Conservation (phyloP, 805 yeast genomes). For the Alloascoidea africana region DNA sequence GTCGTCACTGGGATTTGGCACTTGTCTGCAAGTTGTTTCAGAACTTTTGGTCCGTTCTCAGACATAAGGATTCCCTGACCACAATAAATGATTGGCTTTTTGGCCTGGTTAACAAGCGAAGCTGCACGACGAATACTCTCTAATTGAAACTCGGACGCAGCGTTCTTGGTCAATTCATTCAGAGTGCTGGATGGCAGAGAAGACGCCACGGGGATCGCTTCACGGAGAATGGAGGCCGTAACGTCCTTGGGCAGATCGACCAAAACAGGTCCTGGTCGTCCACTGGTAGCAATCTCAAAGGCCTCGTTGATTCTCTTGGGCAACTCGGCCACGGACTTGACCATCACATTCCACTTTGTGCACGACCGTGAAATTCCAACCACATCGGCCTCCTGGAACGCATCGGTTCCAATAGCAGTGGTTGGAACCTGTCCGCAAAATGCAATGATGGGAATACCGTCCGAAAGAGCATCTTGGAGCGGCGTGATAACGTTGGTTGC, state of each 20-base stretch:
- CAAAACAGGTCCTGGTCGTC: conserved; percentile 97
- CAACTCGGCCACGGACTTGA: conserved; percentile 81
- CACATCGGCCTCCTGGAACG: conserved; percentile 98
- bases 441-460: conserved; percentile 94
- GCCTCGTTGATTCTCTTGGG: conserved; percentile 96
- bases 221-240: conserved; percentile 77
- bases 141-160: conserved; percentile 58
- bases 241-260: conserved; percentile 98
- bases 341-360: conserved; percentile 99
- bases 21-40: conserved; percentile 78
- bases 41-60: conserved; percentile 62
- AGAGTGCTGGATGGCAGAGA: conserved; percentile 68
- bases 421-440: conserved; percentile 98
- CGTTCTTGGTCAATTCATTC: conserved; percentile 51
- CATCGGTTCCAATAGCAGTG: conserved; percentile 91
- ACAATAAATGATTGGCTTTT: conserved; percentile 77
- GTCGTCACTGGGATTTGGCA: conserved; percentile 95
- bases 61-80: conserved; percentile 83
- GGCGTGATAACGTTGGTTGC: conserved; percentile 98
- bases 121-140: conserved; percentile 71
- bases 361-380: conserved; percentile 94
- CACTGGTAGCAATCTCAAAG: conserved; percentile 88
- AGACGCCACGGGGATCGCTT: conserved; percentile 68
- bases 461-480: conserved; percentile 93
- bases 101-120: conserved; percentile 60